Base-by-base conservation (phyloP, 2,329 filamentous ascomycete genomes). In the Xylariales sp. region DNA sequence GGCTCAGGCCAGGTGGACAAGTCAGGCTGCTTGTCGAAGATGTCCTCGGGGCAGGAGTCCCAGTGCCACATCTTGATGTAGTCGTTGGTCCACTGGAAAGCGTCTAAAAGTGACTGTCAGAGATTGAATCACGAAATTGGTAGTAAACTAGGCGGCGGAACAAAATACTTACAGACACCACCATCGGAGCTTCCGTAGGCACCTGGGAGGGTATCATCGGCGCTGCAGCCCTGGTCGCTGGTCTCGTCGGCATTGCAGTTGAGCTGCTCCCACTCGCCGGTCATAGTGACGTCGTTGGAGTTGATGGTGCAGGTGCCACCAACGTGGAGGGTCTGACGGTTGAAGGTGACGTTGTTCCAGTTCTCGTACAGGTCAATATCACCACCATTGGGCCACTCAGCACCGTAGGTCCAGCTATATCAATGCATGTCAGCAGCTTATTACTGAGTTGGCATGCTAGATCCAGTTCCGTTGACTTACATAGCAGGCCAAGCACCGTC, bases 401-500 rank as follows among this genome's bases (percentile, higher is more conserved):
- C 35, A 20, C 71, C 71, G 33, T 65, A 65, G 37, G 69, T 37
- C 72, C 72, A 76, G 59, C 63, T 62, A 24, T 2, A 29, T 1
- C 4, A 4, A 17, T 6, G 30, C 20, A 10, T 18, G 14, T n/a
- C 12, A 11, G 6, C 17, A 33, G 30, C 7, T 17, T 6, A 10
- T 6, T 5, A 19, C 6, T 6, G 14, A 19, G 5, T 17, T 11
- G 14, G 13, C 14, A 29, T 4, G 14, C 7, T 8, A 8, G 16
- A 15, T 53, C 64, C 59, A n/a, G n/a, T n/a, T n/a, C n/a, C n/a
- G n/a, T n/a, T n/a, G n/a, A n/a, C n/a, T n/a, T 64, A 77, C 70
- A 83, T 72, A 62, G 83, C 82, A 5, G 84, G 84, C 85, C 85
- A 89, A 10, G 74, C 70, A 36, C 85, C 84, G 49, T 84, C 88